Base-by-base conservation (phyloP, 176 grass and related monocot species). In the Bromus sterilis region DNA sequence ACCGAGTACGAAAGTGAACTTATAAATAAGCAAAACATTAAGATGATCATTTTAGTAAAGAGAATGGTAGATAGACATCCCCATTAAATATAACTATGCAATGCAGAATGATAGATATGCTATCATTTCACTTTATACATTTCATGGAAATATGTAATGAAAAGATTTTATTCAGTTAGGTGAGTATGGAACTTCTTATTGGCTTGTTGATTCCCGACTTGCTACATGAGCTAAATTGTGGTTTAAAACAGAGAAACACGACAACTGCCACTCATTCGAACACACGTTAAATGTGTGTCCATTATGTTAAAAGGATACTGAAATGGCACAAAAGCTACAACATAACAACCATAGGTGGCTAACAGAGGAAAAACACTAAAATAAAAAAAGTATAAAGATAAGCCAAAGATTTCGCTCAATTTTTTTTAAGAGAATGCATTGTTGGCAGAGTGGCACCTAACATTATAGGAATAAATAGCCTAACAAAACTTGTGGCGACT, bases 1-100 rank as follows among this genome's bases (percentile, higher is more conserved):
- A 81, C 81, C 18, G 86, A 89, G 61, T 98, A 98, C 34, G 90
- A 89, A 87, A 98, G 92, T 66, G 90, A 78, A 93, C 95, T 98
- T 83, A 86, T 89, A 60, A 64, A 15, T 14, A 74, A 80, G 20
- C 70, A 46, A 79, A 41, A 21, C 5, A 44, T 83, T 37, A 65
- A 8, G 11, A 20, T 34, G 51, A 7, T 36, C 35, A 56, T n/a
- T 62, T 60, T 28, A 84, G 30, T 35, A 61, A 74, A 16, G 2
- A 57, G 10, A 64, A 59, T 67, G 12, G 6, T 21, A 57, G 70
- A 51, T 36, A n/a, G 8, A 55, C 30, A 16, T 59, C 49, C 32
- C 32, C 3, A 70, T 15, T 12, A 81, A 57, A 69, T 68, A 41
- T 48, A 61, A 40, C 30, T 4, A 24, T 59, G 23, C 21, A 80